Conservation (phyloP, 2,329 filamentous ascomycete species). For the Alternaria consortialis region DNA sequence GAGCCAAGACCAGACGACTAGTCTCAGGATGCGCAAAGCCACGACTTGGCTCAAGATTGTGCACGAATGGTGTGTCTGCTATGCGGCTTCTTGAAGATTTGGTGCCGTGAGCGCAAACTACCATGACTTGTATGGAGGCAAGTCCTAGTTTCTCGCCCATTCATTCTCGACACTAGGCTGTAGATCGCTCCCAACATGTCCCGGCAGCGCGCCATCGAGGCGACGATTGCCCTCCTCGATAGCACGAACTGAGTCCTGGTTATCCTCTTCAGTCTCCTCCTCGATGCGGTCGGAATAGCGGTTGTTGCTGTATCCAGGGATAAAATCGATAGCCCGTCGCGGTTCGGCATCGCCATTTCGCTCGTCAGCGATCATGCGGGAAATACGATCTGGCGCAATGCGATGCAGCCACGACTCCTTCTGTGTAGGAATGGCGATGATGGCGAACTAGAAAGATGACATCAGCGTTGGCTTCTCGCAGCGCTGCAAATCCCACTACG, state of each 20-base stretch:
- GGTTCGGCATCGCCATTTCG: slow-evolving; percentile 31
- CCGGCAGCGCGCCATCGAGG: slow-evolving; percentile 29
- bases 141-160: slow-evolving; percentile 29
- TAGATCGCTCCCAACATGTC: slow-evolving; percentile 25
- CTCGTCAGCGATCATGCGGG: slow-evolving; percentile 43
- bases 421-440: slow-evolving; percentile 43
- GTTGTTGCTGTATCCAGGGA: slow-evolving; percentile 36
- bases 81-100: neutral
- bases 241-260: slow-evolving; percentile 22
- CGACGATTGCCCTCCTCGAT: slow-evolving; percentile 32
- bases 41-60: neutral
- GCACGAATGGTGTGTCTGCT: neutral
- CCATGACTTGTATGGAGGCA: neutral
- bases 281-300: slow-evolving; percentile 43
- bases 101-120: neutral
- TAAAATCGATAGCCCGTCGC: slow-evolving; percentile 41
- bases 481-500: slow-evolving; percentile 2
- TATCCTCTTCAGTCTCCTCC: slow-evolving; percentile 36
- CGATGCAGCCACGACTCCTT: slow-evolving; percentile 45
- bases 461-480: slow-evolving; percentile 1
- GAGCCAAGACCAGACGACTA: neutral
- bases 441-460: slow-evolving; percentile 31
- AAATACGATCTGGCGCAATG: slow-evolving; percentile 43
- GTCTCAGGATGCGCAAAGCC: neutral
- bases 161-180: slow-evolving; percentile 37